Evolutionary conservation across 2,329 filamentous ascomycete genomes (phyloP), one percentile per base, ranked within the genome.

Genomic region (Penicillium hordei): DNA sequence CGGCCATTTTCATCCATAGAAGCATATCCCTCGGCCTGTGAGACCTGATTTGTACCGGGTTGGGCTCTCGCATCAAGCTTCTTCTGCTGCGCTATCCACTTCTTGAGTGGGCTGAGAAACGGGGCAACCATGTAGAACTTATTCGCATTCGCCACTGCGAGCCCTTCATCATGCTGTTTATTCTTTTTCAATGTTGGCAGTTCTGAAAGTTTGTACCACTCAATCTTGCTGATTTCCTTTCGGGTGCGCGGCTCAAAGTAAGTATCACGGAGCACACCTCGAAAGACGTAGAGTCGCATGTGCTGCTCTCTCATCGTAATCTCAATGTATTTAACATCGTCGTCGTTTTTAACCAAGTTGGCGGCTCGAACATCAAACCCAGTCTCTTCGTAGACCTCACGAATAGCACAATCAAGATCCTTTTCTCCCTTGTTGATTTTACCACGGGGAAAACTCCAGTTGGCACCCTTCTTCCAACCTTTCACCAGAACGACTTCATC

Each of bases 51-150:
- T 33, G 71, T 73, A 38, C 71, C 78, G 29, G 76, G 66, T 19
- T 74, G 72, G 61, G 77, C 78, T 65, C 79, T 78, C 9, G 80
- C 79, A 65, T 90, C 89, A n/a, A 83, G 81, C 76, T 88, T 92
- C 78, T 86, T 89, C 76, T 96, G 91, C 62, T 89, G 85, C n/a
- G 86, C 80, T 46, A 97, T 91, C 93, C 93, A 97, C 72, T 91
- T 91, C 75, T 91, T 93, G 48, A 99, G 76, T 6, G 87, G 89
- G 1, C 86, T 86, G 54, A 97, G 80, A 71, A 99, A 99, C 0
- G 93, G 93, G 0, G 92, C 92, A 19, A 99, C 94, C 91, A 97
- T 97, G 76, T 97, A 99, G 73, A 97, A 97, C 70, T 93, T 97
- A 73, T 90, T 92, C 40, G 87, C 86, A 65, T 89, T 90, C 3